Evolutionary conservation across 1,284 basidiomycete species (phyloP), one percentile per base, ranked within the genome.

Genomic region (Microbotryum violaceum): DNA sequence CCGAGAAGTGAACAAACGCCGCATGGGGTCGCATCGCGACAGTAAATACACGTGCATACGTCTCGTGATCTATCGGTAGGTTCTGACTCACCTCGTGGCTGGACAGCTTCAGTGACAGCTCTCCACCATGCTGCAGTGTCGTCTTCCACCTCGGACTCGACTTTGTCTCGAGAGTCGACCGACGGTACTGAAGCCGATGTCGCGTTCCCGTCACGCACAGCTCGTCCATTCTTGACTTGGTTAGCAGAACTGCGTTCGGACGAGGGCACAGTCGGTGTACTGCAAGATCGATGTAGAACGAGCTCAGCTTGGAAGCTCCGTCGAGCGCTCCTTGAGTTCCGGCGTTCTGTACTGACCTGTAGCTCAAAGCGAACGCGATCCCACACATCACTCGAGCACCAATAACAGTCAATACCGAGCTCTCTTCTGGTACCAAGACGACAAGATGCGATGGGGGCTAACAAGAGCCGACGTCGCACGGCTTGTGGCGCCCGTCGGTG

Each of bases 71-170:
- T 10, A 20, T 45, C 9, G 16, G 10, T 33, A 12, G 21, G n/a
- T 23, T 14, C n/a, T 1, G 16, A 21, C 61, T 8, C 20, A 63
- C 64, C 64, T 58, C 64, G 51, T 6, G 45, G 21, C n/a, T 29
- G 29, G 7, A 66, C 64, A 6, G 53, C 61, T 3, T 51, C 42
- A 1, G 45, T 33, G 8, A 60, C 21, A 3, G 37, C 21, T 3
- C 49, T 23, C 64, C 64, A 66, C 20, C 37, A 42, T 42, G 37
- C 37, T 16, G 16, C 37, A 53, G 5, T 12, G 10, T 53, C 6
- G 20, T 29, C 25, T 25, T 16, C 51, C 14, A n/a, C n/a, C 25
- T 23, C 31, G 23, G 33, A 53, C 31, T n/a, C 20, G 14, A 23
- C 25, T n/a, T 25, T 14, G 10, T 16, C 51, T 10, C 16, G 51